Base-by-base conservation (phyloP, 306 rosid genomes). In the Casuarina cunninghamiana region DNA sequence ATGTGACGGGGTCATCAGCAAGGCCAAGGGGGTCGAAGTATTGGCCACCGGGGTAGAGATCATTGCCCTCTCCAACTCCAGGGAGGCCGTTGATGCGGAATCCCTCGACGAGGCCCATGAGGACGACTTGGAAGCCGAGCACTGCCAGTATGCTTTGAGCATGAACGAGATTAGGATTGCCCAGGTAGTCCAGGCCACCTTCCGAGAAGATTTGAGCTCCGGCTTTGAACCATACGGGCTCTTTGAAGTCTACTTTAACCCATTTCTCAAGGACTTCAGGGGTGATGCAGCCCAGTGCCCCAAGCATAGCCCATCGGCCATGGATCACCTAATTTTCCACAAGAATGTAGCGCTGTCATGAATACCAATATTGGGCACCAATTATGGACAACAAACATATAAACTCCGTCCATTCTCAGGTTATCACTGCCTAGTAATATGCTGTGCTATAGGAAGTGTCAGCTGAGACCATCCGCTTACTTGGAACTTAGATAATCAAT, bases 291-390 rank as follows among this genome's bases (percentile, higher is more conserved):
- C 98, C 98, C 15, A 94, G 79, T 69, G 96, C 96, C 71, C 98
- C 96, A n/a, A 94, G 93, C 98, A 94, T 92, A 6, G 96, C 97
- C 95, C 98, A 94, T n/a, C 97, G 74, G 39, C 97, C 90, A 73
- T 94, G 97, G 88, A 94, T 92, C 78, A 94, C 97, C 97, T 91
- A 72, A 6, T 78, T 39, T 48, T 67, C 26, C 17, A 54, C 32
- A 58, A 43, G 38, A 44, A 62, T 45, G 4, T n/a, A 65, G 75
- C 5, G 50, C 39, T 26, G 7, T 11, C 44, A 35, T 75, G 17
- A 75, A 10, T 26, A 6, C 62, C 4, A 51, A 9, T 17, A 54
- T 49, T 61, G 16, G 41, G 41, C n/a, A 39, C 53, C 5, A 2
- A 60, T 7, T 61, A 1, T 26, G 32, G 32, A 26, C 32, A 26